Percentiles rank a stretch among this genome's conserved stretches.
These are phyloP conservation scores for Naematelia encephala DNA, from an alignment of 768 basidiomycete species.

Conservation along the genomic window DNA sequence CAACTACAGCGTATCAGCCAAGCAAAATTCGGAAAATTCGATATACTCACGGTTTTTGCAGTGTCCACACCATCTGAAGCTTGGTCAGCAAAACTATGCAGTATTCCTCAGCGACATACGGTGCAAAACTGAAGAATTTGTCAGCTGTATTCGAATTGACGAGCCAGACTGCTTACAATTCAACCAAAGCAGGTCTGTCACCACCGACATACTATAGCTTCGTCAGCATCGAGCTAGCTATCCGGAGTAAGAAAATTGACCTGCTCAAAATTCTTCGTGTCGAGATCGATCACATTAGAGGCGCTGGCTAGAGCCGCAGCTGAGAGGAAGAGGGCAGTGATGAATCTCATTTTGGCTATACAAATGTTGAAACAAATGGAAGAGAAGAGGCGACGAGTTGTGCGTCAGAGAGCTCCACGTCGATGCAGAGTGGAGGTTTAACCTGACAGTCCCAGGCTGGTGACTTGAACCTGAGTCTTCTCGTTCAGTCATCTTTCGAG, in stretches of 20 bases:
- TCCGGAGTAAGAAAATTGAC: conserved; percentile 33
- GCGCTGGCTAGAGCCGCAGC: conserved; percentile 35
- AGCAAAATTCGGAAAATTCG: not conserved
- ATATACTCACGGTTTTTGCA: conserved; percentile 43
- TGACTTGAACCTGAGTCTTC: not conserved
- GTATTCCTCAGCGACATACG: conserved; percentile 21
- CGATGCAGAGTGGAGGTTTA: not conserved
- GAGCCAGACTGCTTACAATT: conserved; percentile 68
- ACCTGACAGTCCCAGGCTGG: not conserved
- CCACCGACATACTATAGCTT: conserved; percentile 58
- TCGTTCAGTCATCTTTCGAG: not conserved
- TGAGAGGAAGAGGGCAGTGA: conserved; percentile 18
- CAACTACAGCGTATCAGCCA: conserved; percentile 60
- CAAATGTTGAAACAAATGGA: not conserved
- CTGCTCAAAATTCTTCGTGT: conserved; percentile 68
- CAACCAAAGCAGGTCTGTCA: conserved; percentile 78
- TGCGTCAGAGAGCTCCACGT: not conserved
- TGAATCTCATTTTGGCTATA: conserved; percentile 27
- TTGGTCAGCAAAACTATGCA: conserved; percentile 2
- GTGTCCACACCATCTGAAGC: conserved; percentile 45
- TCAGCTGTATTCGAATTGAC: conserved; percentile 1
- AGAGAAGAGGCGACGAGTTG: not conserved
- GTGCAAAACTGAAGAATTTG: conserved; percentile 21
- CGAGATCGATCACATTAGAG: conserved; percentile 81
- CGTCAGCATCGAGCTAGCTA: conserved; percentile 10